Conservation (phyloP, 148 eudicot genomes). For the Rhododendron ovatum region DNA sequence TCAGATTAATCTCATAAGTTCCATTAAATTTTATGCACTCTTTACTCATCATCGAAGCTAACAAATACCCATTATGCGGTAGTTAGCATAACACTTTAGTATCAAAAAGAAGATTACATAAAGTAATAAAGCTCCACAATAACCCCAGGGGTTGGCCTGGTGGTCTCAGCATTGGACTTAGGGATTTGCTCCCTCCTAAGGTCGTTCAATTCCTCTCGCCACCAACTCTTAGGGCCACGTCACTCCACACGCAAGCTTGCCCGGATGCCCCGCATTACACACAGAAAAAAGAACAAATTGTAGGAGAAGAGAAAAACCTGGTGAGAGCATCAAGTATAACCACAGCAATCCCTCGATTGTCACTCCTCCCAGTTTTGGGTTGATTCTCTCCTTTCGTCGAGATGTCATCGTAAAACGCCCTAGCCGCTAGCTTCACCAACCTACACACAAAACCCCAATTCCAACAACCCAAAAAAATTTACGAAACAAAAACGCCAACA, state of each 20-base stretch:
- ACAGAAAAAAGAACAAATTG: neutral
- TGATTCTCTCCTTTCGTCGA: conserved; percentile 84
- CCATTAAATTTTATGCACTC: neutral
- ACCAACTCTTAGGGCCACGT: no score
- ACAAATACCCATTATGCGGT: neutral
- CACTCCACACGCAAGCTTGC: no score
- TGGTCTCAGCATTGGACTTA: neutral
- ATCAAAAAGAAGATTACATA: neutral
- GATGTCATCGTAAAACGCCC: conserved; percentile 89
- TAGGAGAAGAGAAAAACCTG: conserved; percentile 30
- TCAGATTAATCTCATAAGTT: neutral
- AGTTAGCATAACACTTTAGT: neutral
- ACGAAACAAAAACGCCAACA: neutral
- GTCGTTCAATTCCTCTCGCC: neutral
- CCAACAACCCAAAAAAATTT: neutral
- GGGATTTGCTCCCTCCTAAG: neutral
- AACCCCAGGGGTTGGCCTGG: neutral
- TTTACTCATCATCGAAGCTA: neutral
- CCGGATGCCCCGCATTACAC: no score
- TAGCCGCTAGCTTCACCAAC: conserved; percentile 85
- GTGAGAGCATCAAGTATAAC: conserved; percentile 95
- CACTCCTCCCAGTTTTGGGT: conserved; percentile 69
- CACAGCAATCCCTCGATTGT: conserved; percentile 88
- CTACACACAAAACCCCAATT: conserved; percentile 24
- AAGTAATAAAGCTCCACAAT: neutral